A percentile compares a stretch with the other conserved stretches of the same genome.
Evolutionary conservation across 352 stramenopile species (phyloP).

Genomic region (Phytophthora multivora): DNA sequence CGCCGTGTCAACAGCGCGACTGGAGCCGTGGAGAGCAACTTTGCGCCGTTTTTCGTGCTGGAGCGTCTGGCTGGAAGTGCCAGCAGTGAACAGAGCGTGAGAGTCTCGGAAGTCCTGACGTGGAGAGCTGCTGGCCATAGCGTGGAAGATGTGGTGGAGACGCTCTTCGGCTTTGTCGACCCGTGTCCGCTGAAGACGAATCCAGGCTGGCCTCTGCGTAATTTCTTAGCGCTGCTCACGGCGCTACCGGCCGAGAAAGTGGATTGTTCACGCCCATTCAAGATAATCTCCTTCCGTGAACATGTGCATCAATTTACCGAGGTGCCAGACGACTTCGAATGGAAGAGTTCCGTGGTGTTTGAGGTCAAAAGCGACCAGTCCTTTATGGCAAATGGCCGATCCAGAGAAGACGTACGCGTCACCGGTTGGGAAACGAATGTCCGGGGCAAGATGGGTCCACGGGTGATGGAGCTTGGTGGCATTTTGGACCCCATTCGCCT

Average conservation of each 20-base stretch:
- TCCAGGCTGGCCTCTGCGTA: constrained; percentile 89
- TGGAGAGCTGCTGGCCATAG: constrained; percentile 28
- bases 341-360: constrained; percentile 65
- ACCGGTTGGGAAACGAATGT: constrained; percentile 81
- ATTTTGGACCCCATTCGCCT: constrained; percentile 89
- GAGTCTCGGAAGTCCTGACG: constrained; percentile 36
- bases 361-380: constrained; percentile 43
- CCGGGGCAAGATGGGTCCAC: constrained; percentile 73
- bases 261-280: constrained; percentile 35
- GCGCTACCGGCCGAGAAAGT: constrained; percentile 42
- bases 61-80: constrained; percentile 31
- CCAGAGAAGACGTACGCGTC: constrained; percentile 40
- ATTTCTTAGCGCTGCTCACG: constrained; percentile 77
- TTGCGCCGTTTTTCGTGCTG: constrained; percentile 78
- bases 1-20: constrained; percentile 20
- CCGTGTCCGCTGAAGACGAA: constrained; percentile 75
- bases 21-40: constrained; percentile 33
- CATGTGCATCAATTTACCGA: constrained; percentile 59
- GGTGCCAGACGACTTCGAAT: constrained; percentile 50
- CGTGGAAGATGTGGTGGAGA: constrained; percentile 25
- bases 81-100: constrained; percentile 16
- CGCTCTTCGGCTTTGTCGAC: constrained; percentile 90
- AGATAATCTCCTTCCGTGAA: constrained; percentile 75
- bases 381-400: constrained; percentile 38
- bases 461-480: constrained; percentile 73